A percentile compares a stretch with the other conserved stretches of the same genome.
Conservation (phyloP, 2,329 filamentous ascomycete genomes). For the Penicillium freii region DNA sequence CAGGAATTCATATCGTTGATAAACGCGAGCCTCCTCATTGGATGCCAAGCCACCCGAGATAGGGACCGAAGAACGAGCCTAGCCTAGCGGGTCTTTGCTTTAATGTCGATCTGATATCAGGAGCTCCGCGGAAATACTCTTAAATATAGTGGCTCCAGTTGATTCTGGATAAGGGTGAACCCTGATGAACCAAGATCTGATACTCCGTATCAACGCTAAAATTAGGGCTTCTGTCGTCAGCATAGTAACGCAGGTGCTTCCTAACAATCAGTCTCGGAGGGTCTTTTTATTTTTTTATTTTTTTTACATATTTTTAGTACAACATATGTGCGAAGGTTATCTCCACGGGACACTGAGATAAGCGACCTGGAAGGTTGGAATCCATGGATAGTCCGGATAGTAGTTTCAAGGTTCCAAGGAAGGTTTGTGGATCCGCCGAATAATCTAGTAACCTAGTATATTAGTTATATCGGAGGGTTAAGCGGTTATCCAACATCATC, state of each 20-base stretch:
- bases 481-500: too few relatives aligned
- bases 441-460: too few relatives aligned
- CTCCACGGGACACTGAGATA: constrained; percentile 4
- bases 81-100: constrained; percentile 2
- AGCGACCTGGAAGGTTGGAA: constrained; percentile 1
- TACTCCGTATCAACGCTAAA: neutral
- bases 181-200: neutral
- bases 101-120: constrained; percentile 4
- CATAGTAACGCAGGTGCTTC: too few relatives aligned
- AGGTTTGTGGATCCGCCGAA: too few relatives aligned
- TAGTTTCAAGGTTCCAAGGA: neutral
- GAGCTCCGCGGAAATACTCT: constrained; percentile 25
- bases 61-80: constrained; percentile 9
- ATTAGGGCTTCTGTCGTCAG: neutral
- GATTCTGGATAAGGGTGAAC: neutral
- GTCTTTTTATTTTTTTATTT: neutral
- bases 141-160: neutral
- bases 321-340: neutral
- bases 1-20: constrained; percentile 17
- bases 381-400: constrained; percentile 5
- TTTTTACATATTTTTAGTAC: neutral
- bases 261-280: too few relatives aligned
- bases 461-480: too few relatives aligned
- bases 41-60: constrained; percentile 12
- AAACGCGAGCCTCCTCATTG: constrained; percentile 26